Conservation (phyloP, 2,329 filamentous ascomycete genomes). For the Trichophyton mentagrophytes region DNA sequence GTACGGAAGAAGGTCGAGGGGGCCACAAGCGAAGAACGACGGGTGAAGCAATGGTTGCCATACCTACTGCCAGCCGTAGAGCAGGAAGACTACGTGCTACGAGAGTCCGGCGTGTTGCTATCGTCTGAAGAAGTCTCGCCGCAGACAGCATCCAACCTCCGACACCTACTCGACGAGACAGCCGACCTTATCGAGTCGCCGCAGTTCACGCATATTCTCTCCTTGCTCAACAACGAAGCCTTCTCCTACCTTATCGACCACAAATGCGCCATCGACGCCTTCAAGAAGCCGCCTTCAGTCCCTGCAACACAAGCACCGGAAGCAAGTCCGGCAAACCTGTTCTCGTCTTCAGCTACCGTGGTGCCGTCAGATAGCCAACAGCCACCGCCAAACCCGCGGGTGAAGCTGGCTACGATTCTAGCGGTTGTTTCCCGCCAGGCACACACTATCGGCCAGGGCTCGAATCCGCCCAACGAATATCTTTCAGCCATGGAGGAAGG, state of each 20-base stretch:
- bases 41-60: constrained; percentile 59
- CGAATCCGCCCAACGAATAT: constrained; percentile 34
- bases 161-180: constrained; percentile 85
- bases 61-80: constrained; percentile 69
- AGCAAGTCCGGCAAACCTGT: constrained; percentile 34
- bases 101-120: constrained; percentile 63
- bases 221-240: constrained; percentile 70
- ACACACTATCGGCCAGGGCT: constrained; percentile 69
- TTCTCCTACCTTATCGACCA: constrained; percentile 75
- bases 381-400: constrained; percentile 25
- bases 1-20: constrained; percentile 80
- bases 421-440: constrained; percentile 86
- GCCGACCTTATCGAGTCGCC: constrained; percentile 92
- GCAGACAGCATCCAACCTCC: constrained; percentile 43
- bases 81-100: constrained; percentile 71
- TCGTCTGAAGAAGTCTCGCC: constrained; percentile 21
- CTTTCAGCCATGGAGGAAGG: constrained; percentile 33
- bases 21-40: constrained; percentile 49
- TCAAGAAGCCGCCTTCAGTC: constrained; percentile 42
- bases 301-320: constrained; percentile 32
- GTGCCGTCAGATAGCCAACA: constrained; percentile 17
- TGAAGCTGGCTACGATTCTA: constrained; percentile 77
- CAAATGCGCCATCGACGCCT: constrained; percentile 67
- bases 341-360: constrained; percentile 33
- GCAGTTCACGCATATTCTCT: constrained; percentile 74